Conservation (phyloP, 2,329 filamentous ascomycete genomes). For the Calonectria ilicicola region DNA sequence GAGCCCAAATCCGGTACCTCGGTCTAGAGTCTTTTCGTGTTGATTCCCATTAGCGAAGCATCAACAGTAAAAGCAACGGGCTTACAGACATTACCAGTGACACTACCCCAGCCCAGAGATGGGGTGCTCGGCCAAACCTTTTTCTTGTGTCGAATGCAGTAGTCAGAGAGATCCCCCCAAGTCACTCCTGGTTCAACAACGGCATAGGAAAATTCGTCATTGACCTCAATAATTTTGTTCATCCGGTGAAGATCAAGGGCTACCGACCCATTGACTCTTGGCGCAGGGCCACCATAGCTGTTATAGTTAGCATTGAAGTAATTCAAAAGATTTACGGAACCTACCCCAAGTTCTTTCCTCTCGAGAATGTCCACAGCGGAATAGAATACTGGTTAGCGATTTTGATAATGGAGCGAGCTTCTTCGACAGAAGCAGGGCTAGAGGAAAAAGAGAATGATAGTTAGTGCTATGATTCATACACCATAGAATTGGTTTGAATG, state of each 20-base stretch:
- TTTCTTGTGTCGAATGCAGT: neutral
- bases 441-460: neutral
- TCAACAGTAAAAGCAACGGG: fast-evolving
- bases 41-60: neutral
- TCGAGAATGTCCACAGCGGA: neutral
- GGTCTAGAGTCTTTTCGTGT: neutral
- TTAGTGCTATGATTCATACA: neutral
- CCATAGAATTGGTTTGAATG: neutral
- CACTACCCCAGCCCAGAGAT: neutral
- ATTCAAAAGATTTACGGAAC: no score
- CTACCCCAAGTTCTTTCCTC: neutral
- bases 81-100: neutral
- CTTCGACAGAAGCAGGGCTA: neutral
- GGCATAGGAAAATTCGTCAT: neutral
- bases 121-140: neutral
- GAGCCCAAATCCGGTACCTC: neutral
- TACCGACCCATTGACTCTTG: neutral
- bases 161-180: neutral
- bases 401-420: neutral
- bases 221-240: neutral
- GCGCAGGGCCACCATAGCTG: neutral
- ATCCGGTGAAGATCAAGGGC: neutral
- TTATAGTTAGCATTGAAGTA: neutral
- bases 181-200: neutral
- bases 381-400: neutral